Evolutionary conservation across 495 filamentous ascomycete genomes (phyloP).

Genomic region (Penicillium flavigenum): DNA sequence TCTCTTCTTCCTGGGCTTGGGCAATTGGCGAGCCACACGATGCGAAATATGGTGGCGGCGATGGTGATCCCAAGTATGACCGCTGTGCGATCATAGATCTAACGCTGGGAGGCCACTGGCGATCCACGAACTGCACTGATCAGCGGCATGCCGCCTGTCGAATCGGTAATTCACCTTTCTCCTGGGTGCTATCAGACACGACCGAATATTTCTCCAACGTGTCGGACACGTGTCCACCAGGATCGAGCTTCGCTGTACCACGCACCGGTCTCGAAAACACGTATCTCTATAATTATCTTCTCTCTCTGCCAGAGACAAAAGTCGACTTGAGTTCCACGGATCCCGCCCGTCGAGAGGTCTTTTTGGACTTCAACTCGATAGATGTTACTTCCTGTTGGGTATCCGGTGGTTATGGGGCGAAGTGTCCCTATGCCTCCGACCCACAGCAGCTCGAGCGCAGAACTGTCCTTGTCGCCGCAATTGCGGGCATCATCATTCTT

Average conservation of each 20-base stretch:
- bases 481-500: constrained; percentile 59
- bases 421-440: constrained; percentile 53
- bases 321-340: constrained; percentile 30
- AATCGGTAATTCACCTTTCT: constrained; percentile 47
- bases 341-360: constrained; percentile 38
- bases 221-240: constrained; percentile 38
- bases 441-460: constrained; percentile 39
- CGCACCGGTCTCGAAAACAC: constrained; percentile 62
- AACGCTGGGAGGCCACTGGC: constrained; percentile 51
- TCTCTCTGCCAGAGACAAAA: constrained; percentile 23
- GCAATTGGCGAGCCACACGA: constrained; percentile 53
- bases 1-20: constrained; percentile 60
- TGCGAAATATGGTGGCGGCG: constrained; percentile 27
- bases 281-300: constrained; percentile 47
- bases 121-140: constrained; percentile 52
- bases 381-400: constrained; percentile 60
- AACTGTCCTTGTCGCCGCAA: constrained; percentile 57
- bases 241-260: constrained; percentile 50
- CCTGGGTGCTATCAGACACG: constrained; percentile 51
- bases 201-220: constrained; percentile 38
- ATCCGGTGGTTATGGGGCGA: constrained; percentile 45
- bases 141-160: constrained; percentile 55
- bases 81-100: constrained; percentile 56
- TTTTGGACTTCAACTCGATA: constrained; percentile 60
- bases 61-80: constrained; percentile 25